Base-by-base conservation (phyloP, 2,329 filamentous ascomycete species). In the Scedosporium minutisporum region DNA sequence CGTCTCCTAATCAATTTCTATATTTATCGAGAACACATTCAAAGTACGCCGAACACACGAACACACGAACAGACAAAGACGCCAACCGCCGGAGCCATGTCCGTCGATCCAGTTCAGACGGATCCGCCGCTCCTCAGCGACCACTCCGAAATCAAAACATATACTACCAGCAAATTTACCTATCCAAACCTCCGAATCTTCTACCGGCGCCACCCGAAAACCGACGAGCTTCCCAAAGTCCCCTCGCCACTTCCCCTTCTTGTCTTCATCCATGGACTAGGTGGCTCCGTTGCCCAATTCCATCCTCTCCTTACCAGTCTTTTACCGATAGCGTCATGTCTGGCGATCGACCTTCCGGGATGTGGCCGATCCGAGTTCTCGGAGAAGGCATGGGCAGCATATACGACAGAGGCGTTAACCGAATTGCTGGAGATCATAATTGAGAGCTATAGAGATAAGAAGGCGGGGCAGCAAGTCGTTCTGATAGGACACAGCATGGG, bases 401-500 rank as follows among this genome's bases (percentile, higher is more conserved):
- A 97, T 72, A 87, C 85, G 0, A 85, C 87, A 1, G 84, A 91
- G 48, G 86, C 89, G 1, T 78, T 97, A 25, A 85, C 84, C 3
- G 88, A 91, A 67, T 78, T 99, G 10, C 78, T 97, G 14, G 87
- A 87, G 63, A 81, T 79, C 1, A 84, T 91, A 38, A 92, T 97
- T 64, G 83, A 91, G 46, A 81, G 86, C 57, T 84, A 93, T 69
- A 84, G 88, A 48, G 86, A 90, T 66, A 82, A 81, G 53, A 79
- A 84, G 42, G 76, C 80, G 18, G 79, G 78, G 1, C 92, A 96
- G 72, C 83, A 86, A 3, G 82, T 96, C 14, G 82, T 97, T 21
- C 74, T 97, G 33, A 84, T 97, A 64, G 91, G 88, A 1, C 95
- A 99, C 71, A 96, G 91, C 71, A 89, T 97, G 84, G 95, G 95